Base-by-base conservation (phyloP, 371 early-diverging fungal genomes). In the Nematocida displodere region DNA sequence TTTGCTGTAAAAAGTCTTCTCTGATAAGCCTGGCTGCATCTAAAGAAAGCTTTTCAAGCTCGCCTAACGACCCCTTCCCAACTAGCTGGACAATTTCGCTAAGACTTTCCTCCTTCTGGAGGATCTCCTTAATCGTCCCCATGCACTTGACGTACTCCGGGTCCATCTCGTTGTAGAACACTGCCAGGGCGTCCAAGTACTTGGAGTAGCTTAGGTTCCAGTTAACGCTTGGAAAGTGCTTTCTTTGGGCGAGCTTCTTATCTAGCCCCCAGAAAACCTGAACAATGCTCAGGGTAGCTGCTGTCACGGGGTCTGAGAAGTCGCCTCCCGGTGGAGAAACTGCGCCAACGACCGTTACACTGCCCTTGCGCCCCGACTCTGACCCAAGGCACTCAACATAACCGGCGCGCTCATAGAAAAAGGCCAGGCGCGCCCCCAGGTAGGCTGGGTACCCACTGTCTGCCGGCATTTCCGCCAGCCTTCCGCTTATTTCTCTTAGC, bases 191-290 rank as follows among this genome's bases (percentile, higher is more conserved):
- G 81, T 93, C 91, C 83, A 89, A 88, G 86, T 97, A 98, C 87
- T 98, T 98, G 77, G 95, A 94, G 86, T 96, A 99, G 82, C 89
- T 89, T 81, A 94, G 86, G 54, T 91, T 93, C 97, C 97, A 98
- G 87, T 99, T 97, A 71, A 98, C 94, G 26, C 97, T 96, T 8
- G 99, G 99, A 89, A 98, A 99, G 87, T 99, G 98, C 87, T 99
- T 98, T 82, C 98, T 89, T 85, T 99, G 99, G 26, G 99, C 99
- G 47, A 99, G 87, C 86, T 98, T 99, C 88, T 99, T 99, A 86
- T 99, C 99, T 76, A 99, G 86, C 77, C 98, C 99, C 99, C 99
- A 99, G 87, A 99, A 99, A 49, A 98, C 98, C 83, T 99, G 98
- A 1, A 96, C 98, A 84, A 98, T 98, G 86, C 96, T 89, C 40